Base-by-base conservation (phyloP, 116 monocot genomes). In the Cymodocea nodosa region DNA sequence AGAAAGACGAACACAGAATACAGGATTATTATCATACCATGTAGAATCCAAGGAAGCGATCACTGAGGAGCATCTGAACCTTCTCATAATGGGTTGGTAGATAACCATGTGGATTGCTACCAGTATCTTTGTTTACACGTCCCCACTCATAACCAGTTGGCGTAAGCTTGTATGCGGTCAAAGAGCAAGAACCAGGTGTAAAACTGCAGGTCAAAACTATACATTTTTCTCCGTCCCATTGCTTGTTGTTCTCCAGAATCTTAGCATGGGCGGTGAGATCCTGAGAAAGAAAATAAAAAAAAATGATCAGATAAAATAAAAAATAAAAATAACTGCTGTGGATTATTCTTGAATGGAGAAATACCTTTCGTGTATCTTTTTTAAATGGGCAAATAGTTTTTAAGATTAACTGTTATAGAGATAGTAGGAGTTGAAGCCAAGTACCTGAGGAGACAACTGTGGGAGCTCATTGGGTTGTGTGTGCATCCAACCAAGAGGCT, bases 11-110 rank as follows among this genome's bases (percentile, higher is more conserved):
- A n/a, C n/a, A n/a, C n/a, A n/a, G n/a, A 44, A 44, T 44, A 11
- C 6, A 6, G 34, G 50, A n/a, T n/a, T 11, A 20, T 24, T 23
- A 2, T 20, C 18, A 1, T 57, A 75, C 75, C 75, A 75, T 75
- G 63, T 75, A 75, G 70, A 87, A 91, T 15, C 87, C 87, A 13
- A 91, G 73, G 82, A 91, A 91, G 22, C 87, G 87, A 70, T 91
- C 91, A 8, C 91, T 91, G 65, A 91, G 91, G 59, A 91, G 87
- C 91, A 91, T 91, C 78, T 91, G 87, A 23, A 91, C 87, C 76
- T 91, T 91, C 71, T 91, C 91, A 53, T 91, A 87, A 23, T 87
- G 87, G 9, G 90, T 84, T 15, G 90, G 90, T 13, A 90, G 77
- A 39, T 86, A 90, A 54, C 86, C 90, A 63, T 91, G 87, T 14